Base-by-base conservation (phyloP, 108 stramenopile genomes). In the Cyclotella choctawhatcheeana region DNA sequence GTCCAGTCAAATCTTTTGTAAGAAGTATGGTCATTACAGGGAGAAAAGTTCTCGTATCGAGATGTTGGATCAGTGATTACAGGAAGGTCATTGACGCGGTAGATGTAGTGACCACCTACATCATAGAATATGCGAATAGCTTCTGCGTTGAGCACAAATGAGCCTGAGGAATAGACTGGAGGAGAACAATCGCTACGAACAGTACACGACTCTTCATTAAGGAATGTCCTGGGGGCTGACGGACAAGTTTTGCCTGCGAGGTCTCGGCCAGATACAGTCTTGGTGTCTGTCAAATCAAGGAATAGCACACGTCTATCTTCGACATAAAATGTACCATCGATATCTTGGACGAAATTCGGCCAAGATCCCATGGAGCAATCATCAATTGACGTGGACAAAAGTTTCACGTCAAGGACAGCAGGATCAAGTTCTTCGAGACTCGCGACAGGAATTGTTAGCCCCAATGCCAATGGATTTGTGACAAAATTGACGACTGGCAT, bases 331-430 rank as follows among this genome's bases (percentile, higher is more conserved):
- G 55, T 27, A 32, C 58, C 67, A 12, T 58, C 37, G 37, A 4
- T 47, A 34, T 76, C 75, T 44, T 56, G 40, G 13, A 69, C 75
- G 61, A 76, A 76, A 27, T 76, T 74, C 6, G 73, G 73, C 73
- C 73, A 74, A 27, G 73, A 60, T 21, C 16, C 2, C 2, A 34
- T 67, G 21, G 67, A 68, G n/a, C n/a, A n/a, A 45, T 58, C 47
- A 14, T 37, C 50, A 26, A 59, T 62, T 6, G 59, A 44, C 13
- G 20, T 32, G 18, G 69, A 50, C 3, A 72, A 45, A 20, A 72
- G 45, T 25, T 52, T 62, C 6, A 20, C 61, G 7, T 63, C 71
- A 53, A 72, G 29, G 0, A 72, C 61, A 40, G 61, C 53, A 2
- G 71, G 61, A 34, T 62, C 45, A 5, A 32, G 58, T 2, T 26